Percentiles rank a stretch among this genome's conserved stretches.
These are phyloP conservation scores for Amoebophrya sp. DNA, from an alignment of 169 alveolate genomes.

Conservation along the genomic window DNA sequence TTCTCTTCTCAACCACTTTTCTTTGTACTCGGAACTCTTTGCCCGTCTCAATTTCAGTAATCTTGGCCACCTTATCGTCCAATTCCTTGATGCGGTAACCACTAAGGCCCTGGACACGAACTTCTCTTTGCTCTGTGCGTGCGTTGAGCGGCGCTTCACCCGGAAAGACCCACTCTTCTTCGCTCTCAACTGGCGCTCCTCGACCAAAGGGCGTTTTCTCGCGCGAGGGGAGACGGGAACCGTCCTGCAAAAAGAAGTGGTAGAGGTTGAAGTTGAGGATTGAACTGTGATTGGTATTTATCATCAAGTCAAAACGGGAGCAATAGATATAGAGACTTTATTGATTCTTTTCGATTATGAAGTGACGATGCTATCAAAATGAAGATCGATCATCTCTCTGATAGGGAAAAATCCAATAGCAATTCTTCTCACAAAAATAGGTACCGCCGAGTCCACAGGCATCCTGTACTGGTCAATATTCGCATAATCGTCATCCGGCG, in stretches of 20 bases:
- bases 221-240: neutral
- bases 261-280: no score
- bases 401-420: neutral
- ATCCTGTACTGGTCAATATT: neutral
- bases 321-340: no score
- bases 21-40: neutral
- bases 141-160: neutral
- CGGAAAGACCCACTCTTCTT: constrained; percentile 3
- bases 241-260: no score
- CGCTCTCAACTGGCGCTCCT: neutral
- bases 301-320: no score
- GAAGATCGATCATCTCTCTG: no score
- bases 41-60: neutral
- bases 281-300: no score
- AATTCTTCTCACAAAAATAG: no score
- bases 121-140: neutral
- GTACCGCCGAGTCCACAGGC: constrained; percentile 20
- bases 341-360: no score
- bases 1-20: neutral
- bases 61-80: constrained; percentile 6
- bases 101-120: neutral
- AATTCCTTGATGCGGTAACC: neutral
- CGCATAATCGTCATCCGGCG: neutral
- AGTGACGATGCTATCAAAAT: no score
- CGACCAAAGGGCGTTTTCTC: neutral